Evolutionary conservation across 208 protist genomes (phyloP).

Genomic region (Herpetomonas tarakana): DNA sequence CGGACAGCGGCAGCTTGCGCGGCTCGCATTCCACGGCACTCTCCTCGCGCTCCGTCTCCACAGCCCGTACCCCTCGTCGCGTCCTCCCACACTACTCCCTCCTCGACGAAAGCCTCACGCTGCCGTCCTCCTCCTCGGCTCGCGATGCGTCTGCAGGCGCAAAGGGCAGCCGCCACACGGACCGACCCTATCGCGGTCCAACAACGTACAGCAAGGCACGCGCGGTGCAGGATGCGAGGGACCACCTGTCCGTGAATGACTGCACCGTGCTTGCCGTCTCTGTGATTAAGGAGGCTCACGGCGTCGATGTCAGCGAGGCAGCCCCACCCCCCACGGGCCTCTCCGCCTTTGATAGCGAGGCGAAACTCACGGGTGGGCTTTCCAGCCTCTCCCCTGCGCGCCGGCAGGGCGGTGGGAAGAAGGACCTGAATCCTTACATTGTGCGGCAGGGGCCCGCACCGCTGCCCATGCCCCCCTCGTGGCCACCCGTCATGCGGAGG

Average conservation of each 20-base stretch:
- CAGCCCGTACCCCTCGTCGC: conserved; percentile 3
- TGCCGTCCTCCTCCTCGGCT: conserved; percentile 6
- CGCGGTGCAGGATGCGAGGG: not conserved
- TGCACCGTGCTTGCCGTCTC: conserved; percentile 24
- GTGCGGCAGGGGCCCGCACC: too few species aligned
- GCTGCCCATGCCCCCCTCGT: too few species aligned
- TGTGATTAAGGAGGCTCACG: conserved; percentile 6
- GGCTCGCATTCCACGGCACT: too few species aligned
- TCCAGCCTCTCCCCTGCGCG: too few species aligned
- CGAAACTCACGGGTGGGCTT: too few species aligned
- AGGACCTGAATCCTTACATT: too few species aligned
- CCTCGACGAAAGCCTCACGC: conserved; percentile 8
- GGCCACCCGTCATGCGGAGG: too few species aligned
- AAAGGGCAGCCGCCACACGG: conserved; percentile 15
- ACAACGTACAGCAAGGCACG: not conserved
- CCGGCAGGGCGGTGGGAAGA: too few species aligned
- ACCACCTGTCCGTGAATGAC: conserved; percentile 13
- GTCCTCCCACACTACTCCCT: conserved; percentile 5
- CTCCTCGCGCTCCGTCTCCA: not conserved
- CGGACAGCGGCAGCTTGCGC: too few species aligned
- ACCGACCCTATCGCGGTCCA: not conserved
- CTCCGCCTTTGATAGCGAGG: not conserved
- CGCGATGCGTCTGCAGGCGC: not conserved
- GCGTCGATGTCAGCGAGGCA: not conserved
- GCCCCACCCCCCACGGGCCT: not conserved